A percentile compares a stretch with the other conserved stretches of the same genome.
These are phyloP conservation scores for Spizellomyces sp. DNA, from an alignment of 192 early-diverging fungal genomes.

Conservation along the genomic window DNA sequence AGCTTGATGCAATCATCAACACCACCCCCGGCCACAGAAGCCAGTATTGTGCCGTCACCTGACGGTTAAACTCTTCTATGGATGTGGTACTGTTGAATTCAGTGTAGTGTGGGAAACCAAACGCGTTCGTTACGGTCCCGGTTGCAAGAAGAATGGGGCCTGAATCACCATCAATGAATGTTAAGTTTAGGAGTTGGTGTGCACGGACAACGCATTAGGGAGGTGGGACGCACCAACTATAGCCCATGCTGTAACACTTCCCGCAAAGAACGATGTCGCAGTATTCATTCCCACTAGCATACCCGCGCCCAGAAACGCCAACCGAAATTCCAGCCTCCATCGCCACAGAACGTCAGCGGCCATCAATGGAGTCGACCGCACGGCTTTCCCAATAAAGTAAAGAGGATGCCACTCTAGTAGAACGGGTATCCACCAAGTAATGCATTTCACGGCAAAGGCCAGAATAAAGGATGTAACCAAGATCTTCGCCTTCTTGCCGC, in stretches of 20 bases:
- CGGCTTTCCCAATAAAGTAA: slow-evolving; percentile 24
- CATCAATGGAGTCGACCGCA: background rate
- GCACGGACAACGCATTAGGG: too few species aligned
- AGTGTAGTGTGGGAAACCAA: slow-evolving; percentile 28
- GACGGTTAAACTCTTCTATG: background rate
- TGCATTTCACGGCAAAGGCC: slow-evolving; percentile 6
- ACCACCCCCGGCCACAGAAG: slow-evolving; percentile 72
- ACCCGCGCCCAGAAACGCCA: slow-evolving; percentile 62
- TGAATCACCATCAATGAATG: background rate
- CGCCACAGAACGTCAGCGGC: slow-evolving; percentile 11
- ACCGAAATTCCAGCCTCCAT: background rate
- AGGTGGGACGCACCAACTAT: slow-evolving; percentile 61
- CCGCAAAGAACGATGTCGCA: slow-evolving; percentile 54
- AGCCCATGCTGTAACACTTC: slow-evolving; percentile 56
- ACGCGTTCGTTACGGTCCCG: slow-evolving; percentile 36
- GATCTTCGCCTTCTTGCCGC: slow-evolving; percentile 7
- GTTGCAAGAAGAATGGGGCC: background rate
- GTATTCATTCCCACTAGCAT: slow-evolving; percentile 57
- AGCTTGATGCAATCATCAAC: slow-evolving; percentile 64
- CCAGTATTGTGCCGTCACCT: slow-evolving; percentile 43
- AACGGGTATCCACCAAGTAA: slow-evolving; percentile 16
- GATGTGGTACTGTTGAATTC: slow-evolving; percentile 5
- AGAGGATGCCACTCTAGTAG: slow-evolving; percentile 27
- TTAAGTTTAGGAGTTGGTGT: too few species aligned
- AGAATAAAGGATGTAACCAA: slow-evolving; percentile 3